A percentile compares a stretch with the other conserved stretches of the same genome.
Conservation (phyloP, 306 rosid species). For the Comarum palustre region DNA sequence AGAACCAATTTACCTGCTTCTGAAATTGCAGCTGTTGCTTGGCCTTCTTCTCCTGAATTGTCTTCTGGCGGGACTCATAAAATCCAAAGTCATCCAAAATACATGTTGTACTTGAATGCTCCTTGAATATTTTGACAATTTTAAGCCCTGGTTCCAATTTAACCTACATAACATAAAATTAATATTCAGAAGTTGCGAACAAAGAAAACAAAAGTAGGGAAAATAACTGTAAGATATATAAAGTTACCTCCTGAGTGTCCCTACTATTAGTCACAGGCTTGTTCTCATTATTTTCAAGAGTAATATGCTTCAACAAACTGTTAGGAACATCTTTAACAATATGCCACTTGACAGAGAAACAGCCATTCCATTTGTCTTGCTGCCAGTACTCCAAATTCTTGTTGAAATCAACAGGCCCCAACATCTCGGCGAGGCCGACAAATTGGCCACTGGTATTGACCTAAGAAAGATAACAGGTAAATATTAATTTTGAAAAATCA, state of each 20-base stretch:
- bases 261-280: conserved; percentile 94
- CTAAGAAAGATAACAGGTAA: conserved; percentile 31
- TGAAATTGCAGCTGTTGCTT: conserved; percentile 63
- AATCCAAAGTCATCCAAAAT: conserved; percentile 87
- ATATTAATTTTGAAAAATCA: not conserved
- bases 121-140: conserved; percentile 73
- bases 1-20: conserved; percentile 51
- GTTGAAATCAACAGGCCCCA: conserved; percentile 88
- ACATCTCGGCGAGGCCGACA: conserved; percentile 95
- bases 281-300: conserved; percentile 90
- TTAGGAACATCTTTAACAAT: conserved; percentile 92
- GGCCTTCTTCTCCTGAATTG: conserved; percentile 87
- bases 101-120: conserved; percentile 73
- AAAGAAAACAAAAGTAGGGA: not conserved
- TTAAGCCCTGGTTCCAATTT: conserved; percentile 76
- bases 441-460: conserved; percentile 98
- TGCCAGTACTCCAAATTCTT: conserved; percentile 95
- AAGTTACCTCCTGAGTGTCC: conserved; percentile 90
- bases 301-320: conserved; percentile 86
- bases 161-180: conserved; percentile 39
- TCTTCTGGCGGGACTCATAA: conserved; percentile 81
- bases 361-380: conserved; percentile 98
- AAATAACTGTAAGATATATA: not conserved
- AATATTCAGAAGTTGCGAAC: conserved; percentile 14
- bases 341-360: conserved; percentile 95